Evolutionary conservation across 2,329 filamentous ascomycete species (phyloP), one percentile per base, ranked within the genome.

Genomic region (Claviceps pazoutovae): DNA sequence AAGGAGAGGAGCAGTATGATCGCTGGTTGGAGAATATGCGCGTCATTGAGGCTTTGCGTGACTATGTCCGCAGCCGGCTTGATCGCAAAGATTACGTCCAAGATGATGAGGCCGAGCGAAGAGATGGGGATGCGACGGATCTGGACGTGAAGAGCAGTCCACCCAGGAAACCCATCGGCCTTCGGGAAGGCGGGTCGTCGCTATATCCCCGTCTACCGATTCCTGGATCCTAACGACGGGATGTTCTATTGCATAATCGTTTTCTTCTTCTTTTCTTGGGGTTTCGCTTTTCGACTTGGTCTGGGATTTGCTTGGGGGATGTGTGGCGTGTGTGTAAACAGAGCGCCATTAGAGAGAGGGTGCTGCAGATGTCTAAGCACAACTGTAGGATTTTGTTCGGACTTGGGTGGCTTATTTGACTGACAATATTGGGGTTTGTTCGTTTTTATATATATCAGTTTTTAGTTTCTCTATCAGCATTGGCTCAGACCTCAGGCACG

Each of bases 1-100:
- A 80, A 60, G 75, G 76, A 26, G 79, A 82, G 60, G 78, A 81
- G 62, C 74, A 74, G 51, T 80, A 83, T 62, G 80, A 84, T 60
- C 70, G 73, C 52, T 84, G 80, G 80, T 67, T 84, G 13, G 78
- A 82, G 65, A 81, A 83, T 61, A 77, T 84, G 62, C 79, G 80
- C 38, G 73, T 78, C 49, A 80, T 84, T 50, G 81, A 84, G 67
- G 74, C 70, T 44, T 72, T 84, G 39, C 72, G 79, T 41, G 74
- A 76, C 56, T 77, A 79, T 55, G 71, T 84, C 50, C 72, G 71
- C 46, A 69, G 75, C 11, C 74, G 79, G 36, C 71, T 84, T n/a
- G 70, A 78, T 51, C 71, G 71, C 37, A 71, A 70, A 57, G 76
- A 82, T 51, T 84, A 76, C 57, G 70, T 72, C 7, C 23, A 34